Conservation (phyloP, 495 filamentous ascomycete species). For the Podospora anserina region DNA sequence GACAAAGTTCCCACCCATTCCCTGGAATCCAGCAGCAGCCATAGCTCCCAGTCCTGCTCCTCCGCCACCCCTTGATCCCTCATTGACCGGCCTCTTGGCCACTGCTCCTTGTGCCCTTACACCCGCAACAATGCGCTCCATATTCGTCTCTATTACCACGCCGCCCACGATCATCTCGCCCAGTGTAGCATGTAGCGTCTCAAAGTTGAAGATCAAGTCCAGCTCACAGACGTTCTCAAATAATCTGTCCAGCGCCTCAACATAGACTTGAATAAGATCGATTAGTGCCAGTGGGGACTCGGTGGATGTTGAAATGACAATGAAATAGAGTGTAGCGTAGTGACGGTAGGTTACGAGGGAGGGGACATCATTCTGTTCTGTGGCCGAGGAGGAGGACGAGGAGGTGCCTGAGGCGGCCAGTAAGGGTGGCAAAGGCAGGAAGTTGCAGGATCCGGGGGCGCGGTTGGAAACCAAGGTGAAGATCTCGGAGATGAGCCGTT, state of each 20-base stretch:
- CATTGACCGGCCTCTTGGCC: constrained; percentile 66
- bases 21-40: constrained; percentile 41
- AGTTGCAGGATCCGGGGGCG: constrained; percentile 87
- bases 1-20: constrained; percentile 56
- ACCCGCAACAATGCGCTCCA: constrained; percentile 81
- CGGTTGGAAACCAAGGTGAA: constrained; percentile 94
- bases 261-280: constrained; percentile 96
- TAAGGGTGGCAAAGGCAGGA: constrained; percentile 67
- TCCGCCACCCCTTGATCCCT: constrained; percentile 40
- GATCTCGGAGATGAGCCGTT: constrained; percentile 93
- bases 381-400: constrained; percentile 59
- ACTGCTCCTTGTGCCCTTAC: constrained; percentile 75
- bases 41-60: constrained; percentile 31
- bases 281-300: constrained; percentile 94
- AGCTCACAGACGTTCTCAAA: constrained; percentile 99
- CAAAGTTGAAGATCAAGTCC: constrained; percentile 97
- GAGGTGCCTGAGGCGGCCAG: constrained; percentile 48
- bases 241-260: constrained; percentile 87
- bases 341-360: constrained; percentile 97
- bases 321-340: constrained; percentile 98
- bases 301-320: constrained; percentile 94
- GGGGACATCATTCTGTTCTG: constrained; percentile 70
- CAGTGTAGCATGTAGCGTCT: constrained; percentile 87
- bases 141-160: constrained; percentile 88
- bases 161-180: constrained; percentile 96